A percentile compares a stretch with the other conserved stretches of the same genome.
Evolutionary conservation across 2,329 filamentous ascomycete species (phyloP).

Genomic region (Xylaria sp.): DNA sequence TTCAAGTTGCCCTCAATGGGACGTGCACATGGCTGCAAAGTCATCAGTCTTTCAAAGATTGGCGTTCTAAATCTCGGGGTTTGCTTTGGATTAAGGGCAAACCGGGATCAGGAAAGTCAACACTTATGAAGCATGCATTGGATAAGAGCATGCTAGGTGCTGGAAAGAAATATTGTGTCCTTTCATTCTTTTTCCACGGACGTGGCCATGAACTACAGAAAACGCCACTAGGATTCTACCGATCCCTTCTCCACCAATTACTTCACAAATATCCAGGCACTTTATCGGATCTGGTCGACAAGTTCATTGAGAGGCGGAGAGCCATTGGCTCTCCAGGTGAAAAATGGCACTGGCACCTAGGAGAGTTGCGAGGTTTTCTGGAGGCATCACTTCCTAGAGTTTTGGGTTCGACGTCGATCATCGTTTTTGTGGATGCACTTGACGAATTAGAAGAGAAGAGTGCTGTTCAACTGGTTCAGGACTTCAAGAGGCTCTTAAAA

Average conservation of each 20-base stretch:
- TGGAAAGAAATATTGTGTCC: too few species aligned
- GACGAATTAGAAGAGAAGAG: background rate
- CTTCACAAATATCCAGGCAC: background rate
- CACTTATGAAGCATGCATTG: too few species aligned
- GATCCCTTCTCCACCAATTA: constrained; percentile 7
- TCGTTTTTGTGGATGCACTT: constrained; percentile 13
- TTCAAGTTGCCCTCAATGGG: too few species aligned
- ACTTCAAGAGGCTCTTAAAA: background rate
- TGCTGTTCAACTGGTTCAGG: background rate
- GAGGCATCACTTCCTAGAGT: background rate
- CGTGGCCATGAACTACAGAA: constrained; percentile 12
- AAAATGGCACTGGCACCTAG: background rate
- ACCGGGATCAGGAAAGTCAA: too few species aligned
- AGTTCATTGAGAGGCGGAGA: background rate
- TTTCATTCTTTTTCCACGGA: constrained; percentile 14
- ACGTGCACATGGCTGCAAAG: too few species aligned
- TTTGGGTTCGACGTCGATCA: background rate
- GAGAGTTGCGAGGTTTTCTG: background rate
- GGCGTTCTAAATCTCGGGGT: too few species aligned
- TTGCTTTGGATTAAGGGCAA: too few species aligned
- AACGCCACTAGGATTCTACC: constrained; percentile 2
- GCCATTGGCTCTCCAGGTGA: background rate
- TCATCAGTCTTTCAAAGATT: too few species aligned
- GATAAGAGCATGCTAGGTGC: too few species aligned
- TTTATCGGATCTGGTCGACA: background rate